A percentile compares a stretch with the other conserved stretches of the same genome.
These are phyloP conservation scores for Sclerotiophoma versabilis DNA, from an alignment of 2,329 filamentous ascomycete genomes.

Conservation along the genomic window DNA sequence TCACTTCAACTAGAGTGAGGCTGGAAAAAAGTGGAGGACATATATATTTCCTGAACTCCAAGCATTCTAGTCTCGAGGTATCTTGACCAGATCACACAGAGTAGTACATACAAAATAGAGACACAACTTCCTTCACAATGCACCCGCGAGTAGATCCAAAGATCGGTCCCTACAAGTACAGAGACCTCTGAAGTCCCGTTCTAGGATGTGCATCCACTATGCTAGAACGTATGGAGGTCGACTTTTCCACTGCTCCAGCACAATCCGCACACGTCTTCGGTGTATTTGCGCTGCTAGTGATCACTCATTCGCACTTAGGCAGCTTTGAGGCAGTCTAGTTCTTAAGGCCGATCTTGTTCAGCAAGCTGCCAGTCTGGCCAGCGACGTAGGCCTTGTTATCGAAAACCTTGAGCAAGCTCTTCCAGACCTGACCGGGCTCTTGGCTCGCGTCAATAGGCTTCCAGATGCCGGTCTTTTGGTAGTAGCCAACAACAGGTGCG, in stretches of 20 bases:
- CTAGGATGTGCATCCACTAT: slow-evolving; percentile 25
- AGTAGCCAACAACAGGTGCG: slow-evolving; percentile 89
- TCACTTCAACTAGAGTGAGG: not conserved
- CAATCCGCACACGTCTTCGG: not conserved
- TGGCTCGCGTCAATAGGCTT: slow-evolving; percentile 93
- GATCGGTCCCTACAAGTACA: slow-evolving; percentile 40
- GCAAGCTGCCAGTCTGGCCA: slow-evolving; percentile 52
- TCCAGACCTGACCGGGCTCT: slow-evolving; percentile 95
- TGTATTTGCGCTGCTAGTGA: not conserved
- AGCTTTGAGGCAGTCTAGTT: slow-evolving; percentile 48
- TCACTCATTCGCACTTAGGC: not conserved
- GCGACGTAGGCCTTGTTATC: slow-evolving; percentile 60
- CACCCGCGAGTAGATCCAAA: slow-evolving; percentile 13
- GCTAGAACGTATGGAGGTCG: slow-evolving; percentile 21
- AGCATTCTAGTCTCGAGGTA: slow-evolving; percentile 4
- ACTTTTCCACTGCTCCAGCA: slow-evolving; percentile 17
- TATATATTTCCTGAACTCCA: slow-evolving; percentile 18
- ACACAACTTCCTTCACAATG: slow-evolving; percentile 17
- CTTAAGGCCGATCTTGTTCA: slow-evolving; percentile 63
- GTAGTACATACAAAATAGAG: slow-evolving; percentile 22
- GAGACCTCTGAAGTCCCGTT: slow-evolving; percentile 15
- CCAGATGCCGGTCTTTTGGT: slow-evolving; percentile 98
- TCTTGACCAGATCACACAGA: slow-evolving; percentile 12
- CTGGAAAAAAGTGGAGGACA: not conserved
- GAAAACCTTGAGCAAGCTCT: slow-evolving; percentile 86